These are phyloP conservation scores for Amanita thiersii DNA, from an alignment of 768 basidiomycete genomes.

Conservation along the genomic window DNA sequence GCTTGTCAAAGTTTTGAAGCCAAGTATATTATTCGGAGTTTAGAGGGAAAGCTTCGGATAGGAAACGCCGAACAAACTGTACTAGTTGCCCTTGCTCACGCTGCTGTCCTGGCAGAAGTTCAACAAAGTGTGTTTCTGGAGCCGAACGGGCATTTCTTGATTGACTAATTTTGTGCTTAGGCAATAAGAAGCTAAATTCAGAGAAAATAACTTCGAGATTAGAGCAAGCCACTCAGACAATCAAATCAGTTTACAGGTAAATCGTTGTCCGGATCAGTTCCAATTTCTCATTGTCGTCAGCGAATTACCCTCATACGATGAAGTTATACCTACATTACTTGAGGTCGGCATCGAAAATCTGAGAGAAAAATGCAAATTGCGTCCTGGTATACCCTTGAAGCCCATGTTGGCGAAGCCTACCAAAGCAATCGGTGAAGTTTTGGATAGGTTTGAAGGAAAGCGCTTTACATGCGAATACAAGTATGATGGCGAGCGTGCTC, in stretches of 20 bases:
- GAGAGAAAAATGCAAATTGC: slow-evolving; percentile 74
- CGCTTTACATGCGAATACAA: slow-evolving; percentile 99
- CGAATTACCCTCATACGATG: slow-evolving; percentile 88
- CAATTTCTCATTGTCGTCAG: slow-evolving; percentile 27
- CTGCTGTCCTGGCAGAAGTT: slow-evolving; percentile 74
- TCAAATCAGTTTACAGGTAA: slow-evolving; percentile 93
- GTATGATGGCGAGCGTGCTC: slow-evolving; percentile 97
- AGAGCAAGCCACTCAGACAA: slow-evolving; percentile 65
- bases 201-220: slow-evolving; percentile 68
- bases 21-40: slow-evolving; percentile 90
- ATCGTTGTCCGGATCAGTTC: slow-evolving; percentile 11
- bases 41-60: slow-evolving; percentile 96
- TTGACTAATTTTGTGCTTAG: slow-evolving; percentile 26
- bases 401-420: slow-evolving; percentile 99
- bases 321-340: slow-evolving; percentile 85
- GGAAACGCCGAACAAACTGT: slow-evolving; percentile 95
- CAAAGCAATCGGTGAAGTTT: slow-evolving; percentile 95
- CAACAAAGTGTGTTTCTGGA: slow-evolving; percentile 31
- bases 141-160: background rate
- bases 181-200: slow-evolving; percentile 61
- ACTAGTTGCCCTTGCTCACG: slow-evolving; percentile 91
- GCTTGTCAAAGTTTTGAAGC: slow-evolving; percentile 89
- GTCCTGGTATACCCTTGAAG: slow-evolving; percentile 93
- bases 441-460: slow-evolving; percentile 94
- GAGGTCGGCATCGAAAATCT: slow-evolving; percentile 68